Evolutionary conservation across 148 eudicot genomes (phyloP).

Genomic region (Arbutus unedo): DNA sequence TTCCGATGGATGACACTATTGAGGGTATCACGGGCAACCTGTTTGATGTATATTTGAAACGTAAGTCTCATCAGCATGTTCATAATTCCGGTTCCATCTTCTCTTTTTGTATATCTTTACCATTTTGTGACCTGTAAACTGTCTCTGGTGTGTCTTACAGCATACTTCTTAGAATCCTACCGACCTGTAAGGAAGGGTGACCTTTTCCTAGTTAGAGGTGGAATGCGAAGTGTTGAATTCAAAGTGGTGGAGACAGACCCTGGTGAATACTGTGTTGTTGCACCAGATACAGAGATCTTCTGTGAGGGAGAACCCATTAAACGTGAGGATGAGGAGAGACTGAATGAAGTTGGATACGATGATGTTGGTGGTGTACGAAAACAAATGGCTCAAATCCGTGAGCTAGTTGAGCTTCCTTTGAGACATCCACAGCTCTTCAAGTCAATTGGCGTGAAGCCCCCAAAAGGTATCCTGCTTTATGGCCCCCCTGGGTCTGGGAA

Average conservation of each 20-base stretch:
- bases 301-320: slow-evolving; percentile 1
- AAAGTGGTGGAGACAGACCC: slow-evolving; percentile 5
- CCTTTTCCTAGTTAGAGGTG: slow-evolving; percentile 7
- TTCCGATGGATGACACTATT: slow-evolving; percentile 36
- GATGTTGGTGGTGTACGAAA: slow-evolving; percentile 5
- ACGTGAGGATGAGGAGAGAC: slow-evolving; percentile 6
- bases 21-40: slow-evolving; percentile 37
- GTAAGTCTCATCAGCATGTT: slow-evolving; percentile 15
- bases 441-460: slow-evolving; percentile 4
- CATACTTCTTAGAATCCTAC: neutral
- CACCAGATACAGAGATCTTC: slow-evolving; percentile 7
- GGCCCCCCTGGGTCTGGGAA: slow-evolving; percentile 5
- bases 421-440: slow-evolving; percentile 9
- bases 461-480: slow-evolving; percentile 6
- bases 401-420: slow-evolving; percentile 9
- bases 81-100: neutral
- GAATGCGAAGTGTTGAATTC: slow-evolving; percentile 6
- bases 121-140: neutral
- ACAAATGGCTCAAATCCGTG: slow-evolving; percentile 4
- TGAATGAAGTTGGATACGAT: neutral
- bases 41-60: slow-evolving; percentile 31
- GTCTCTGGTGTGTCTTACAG: slow-evolving; percentile 1
- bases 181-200: slow-evolving; percentile 7
- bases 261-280: slow-evolving; percentile 9
- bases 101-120: neutral